Base-by-base conservation (phyloP, 225 moss, liverwort and hornwort genomes). In the Anthoceros angustus region DNA sequence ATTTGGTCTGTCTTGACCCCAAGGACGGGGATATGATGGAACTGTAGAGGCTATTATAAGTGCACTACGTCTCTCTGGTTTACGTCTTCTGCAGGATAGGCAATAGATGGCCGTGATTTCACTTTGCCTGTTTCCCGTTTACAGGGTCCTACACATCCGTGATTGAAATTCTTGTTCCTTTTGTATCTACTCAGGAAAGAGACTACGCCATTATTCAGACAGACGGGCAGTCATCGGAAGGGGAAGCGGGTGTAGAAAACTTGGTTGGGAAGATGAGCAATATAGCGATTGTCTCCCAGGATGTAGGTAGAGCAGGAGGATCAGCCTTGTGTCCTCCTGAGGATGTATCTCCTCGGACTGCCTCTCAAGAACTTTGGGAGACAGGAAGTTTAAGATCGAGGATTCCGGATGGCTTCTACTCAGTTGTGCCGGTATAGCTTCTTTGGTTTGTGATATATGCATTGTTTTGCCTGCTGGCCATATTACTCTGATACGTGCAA, bases 321-420 rank as follows among this genome's bases (percentile, higher is more conserved):
- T 55, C 55, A 18, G 55, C 5, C 1, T 18, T 15, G 8, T 18
- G n/a, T 18, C 55, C 6, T 18, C 77, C 81, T 69, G 90, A 86
- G 71, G 84, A 84, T 73, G 73, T 86, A 70, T 86, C 90, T 68
- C 83, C 90, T 39, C 77, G 72, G 72, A 79, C 77, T 80, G 86
- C 94, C 43, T 88, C 90, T 46, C 90, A 90, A 82, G 85, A 77
- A 66, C 74, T 95, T 20, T 95, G 94, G 94, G 94, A 95, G 71
- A 76, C 72, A 42, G 90, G 90, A 80, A 72, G 78, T 63, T 69
- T 95, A 66, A 90, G 90, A 65, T 86, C 80, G 43, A 80, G 82
- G 72, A 79, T 95, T 66, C 90, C 94, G 64, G 79, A 86, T 78
- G 94, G 94, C 12, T 95, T 95, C 73, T 95, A 95, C 77, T 88